A percentile compares a stretch with the other conserved stretches of the same genome.
phyloP scores from a whole-genome alignment of 2,329 filamentous ascomycete genomes.

The Colletotrichum tofieldiae region DNA sequence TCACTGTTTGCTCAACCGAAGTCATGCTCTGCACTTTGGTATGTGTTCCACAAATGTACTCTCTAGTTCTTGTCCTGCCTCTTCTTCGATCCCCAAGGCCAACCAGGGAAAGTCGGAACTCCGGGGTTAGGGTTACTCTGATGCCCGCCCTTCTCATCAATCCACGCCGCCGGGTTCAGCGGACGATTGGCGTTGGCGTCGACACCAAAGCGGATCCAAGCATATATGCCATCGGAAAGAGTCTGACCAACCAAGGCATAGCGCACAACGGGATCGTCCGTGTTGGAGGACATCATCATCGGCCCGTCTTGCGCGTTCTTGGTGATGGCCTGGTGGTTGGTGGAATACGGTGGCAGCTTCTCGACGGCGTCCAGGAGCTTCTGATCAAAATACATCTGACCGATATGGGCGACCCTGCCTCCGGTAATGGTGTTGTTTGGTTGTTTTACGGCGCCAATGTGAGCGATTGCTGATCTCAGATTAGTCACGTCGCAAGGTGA shows the following conservation, averaged over 20 bases:
- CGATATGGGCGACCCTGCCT: conserved; percentile 68
- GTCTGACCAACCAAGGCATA: conserved; percentile 70
- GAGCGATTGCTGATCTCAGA: conserved; percentile 50
- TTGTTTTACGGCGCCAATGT: conserved; percentile 52
- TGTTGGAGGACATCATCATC: conserved; percentile 62
- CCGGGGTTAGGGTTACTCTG: conserved; percentile 11
- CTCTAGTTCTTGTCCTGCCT: neutral
- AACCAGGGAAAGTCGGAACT: neutral
- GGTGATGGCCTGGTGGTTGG: conserved; percentile 63
- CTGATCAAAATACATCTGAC: conserved; percentile 76
- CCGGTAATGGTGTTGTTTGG: conserved; percentile 53
- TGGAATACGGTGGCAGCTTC: conserved; percentile 60
- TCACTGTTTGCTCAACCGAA: too few relatives aligned
- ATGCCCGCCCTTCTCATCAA: conserved; percentile 20
- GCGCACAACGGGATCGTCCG: conserved; percentile 71
- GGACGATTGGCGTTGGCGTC: conserved; percentile 51
- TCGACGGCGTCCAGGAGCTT: conserved; percentile 69
- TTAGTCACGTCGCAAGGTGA: neutral
- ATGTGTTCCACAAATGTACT: neutral
- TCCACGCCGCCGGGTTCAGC: conserved; percentile 41
- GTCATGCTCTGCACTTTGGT: too few relatives aligned
- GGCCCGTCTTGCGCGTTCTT: conserved; percentile 68
- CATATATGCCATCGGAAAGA: conserved; percentile 66
- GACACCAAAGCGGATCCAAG: conserved; percentile 69
- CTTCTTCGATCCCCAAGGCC: neutral